Conservation (phyloP, 228 moss, liverwort and hornwort species). For the Sphagnum magellanicum region DNA sequence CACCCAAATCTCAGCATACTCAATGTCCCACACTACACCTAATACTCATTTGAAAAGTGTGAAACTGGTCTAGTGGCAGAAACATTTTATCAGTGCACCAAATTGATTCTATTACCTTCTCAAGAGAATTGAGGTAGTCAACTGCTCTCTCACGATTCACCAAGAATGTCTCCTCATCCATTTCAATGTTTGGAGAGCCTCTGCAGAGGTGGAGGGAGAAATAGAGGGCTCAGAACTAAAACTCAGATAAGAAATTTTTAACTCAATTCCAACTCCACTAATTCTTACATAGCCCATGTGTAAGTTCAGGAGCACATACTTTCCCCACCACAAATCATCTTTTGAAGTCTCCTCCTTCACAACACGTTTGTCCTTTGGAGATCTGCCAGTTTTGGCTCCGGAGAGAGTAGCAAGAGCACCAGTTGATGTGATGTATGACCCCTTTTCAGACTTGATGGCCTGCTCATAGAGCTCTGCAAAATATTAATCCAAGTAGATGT, state of each 20-base stretch:
- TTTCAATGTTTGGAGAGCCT: conserved; percentile 96
- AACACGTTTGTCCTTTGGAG: conserved; percentile 98
- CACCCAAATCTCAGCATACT: too few relatives aligned
- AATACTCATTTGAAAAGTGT: too few relatives aligned
- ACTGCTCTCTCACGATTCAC: conserved; percentile 93
- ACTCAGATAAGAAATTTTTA: too few relatives aligned
- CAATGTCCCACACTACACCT: too few relatives aligned
- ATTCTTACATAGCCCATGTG: too few relatives aligned
- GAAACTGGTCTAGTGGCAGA: too few relatives aligned
- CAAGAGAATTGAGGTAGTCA: conserved; percentile 91
- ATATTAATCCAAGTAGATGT: background rate
- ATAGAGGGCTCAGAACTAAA: background rate
- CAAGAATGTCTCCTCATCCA: conserved; percentile 97
- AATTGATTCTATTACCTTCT: conserved; percentile 48
- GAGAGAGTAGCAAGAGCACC: conserved; percentile 99
- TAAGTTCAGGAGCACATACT: conserved; percentile 40
- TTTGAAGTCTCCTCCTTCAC: conserved; percentile 76
- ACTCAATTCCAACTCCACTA: too few relatives aligned
- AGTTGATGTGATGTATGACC: conserved; percentile 83
- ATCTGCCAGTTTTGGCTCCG: conserved; percentile 95
- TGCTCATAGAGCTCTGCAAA: conserved; percentile 84
- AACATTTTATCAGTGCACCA: too few relatives aligned
- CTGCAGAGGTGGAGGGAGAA: conserved; percentile 16
- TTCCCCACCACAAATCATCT: conserved; percentile 98
- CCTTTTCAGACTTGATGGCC: conserved; percentile 89